Conservation (phyloP, 306 rosid genomes). For the Pterocarpus macrocarpus region DNA sequence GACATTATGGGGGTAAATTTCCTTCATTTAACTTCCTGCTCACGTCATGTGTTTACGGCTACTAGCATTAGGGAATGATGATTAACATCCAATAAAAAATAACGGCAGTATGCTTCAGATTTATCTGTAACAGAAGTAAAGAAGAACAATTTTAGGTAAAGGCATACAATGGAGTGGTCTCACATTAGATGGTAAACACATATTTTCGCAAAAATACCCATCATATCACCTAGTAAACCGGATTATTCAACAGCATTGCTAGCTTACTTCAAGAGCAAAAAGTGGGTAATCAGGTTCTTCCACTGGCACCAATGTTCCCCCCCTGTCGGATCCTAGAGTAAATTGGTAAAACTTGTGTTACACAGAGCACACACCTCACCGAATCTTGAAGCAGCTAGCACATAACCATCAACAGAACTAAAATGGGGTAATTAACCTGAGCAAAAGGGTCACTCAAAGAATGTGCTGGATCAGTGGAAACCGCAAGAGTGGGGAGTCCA, state of each 20-base stretch:
- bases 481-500: constrained; percentile 97
- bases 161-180: constrained; percentile 12
- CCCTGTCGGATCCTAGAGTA: constrained; percentile 79
- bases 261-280: constrained; percentile 92
- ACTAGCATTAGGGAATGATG: not conserved
- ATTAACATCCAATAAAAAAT: too few species aligned
- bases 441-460: constrained; percentile 99
- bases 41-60: not conserved
- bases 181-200: constrained; percentile 14
- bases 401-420: constrained; percentile 35
- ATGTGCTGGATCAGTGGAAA: constrained; percentile 99
- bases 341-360: constrained; percentile 30
- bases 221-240: constrained; percentile 35
- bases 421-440: constrained; percentile 64
- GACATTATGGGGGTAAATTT: constrained; percentile 90
- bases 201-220: constrained; percentile 29
- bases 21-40: not conserved
- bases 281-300: constrained; percentile 96
- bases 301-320: constrained; percentile 80
- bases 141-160: constrained; percentile 58
- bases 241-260: constrained; percentile 16
- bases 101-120: constrained; percentile 76
- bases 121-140: constrained; percentile 66
- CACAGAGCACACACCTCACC: not conserved
- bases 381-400: constrained; percentile 18